A percentile compares a stretch with the other conserved stretches of the same genome.
phyloP scores from a whole-genome alignment of 345 rosid genomes.

The Adansonia digitata region DNA sequence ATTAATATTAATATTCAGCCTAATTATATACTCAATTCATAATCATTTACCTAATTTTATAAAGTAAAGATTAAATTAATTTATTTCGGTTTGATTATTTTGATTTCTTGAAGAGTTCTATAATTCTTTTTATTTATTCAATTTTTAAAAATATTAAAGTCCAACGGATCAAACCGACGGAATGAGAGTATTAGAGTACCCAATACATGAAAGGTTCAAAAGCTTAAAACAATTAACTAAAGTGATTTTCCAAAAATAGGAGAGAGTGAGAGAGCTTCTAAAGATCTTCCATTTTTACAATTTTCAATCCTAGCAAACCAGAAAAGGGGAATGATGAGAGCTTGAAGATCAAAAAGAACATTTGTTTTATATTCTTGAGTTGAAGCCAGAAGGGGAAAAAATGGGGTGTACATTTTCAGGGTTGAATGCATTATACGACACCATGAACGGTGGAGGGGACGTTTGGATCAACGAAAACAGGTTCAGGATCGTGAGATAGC shows the following conservation, averaged over 20 bases:
- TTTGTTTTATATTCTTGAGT: background rate
- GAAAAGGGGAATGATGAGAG: slow-evolving; percentile 21
- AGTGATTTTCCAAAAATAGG: background rate
- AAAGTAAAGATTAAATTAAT: too few species aligned
- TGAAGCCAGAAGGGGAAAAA: background rate
- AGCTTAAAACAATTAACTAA: background rate
- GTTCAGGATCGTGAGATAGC: slow-evolving; percentile 81
- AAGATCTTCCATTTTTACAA: slow-evolving; percentile 19
- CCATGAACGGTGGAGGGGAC: slow-evolving; percentile 81
- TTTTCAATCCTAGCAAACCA: background rate
- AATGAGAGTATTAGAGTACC: too few species aligned
- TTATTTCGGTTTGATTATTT: too few species aligned
- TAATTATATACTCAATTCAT: too few species aligned
- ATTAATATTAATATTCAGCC: too few species aligned
- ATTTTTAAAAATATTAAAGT: too few species aligned
- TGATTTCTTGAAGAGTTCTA: too few species aligned
- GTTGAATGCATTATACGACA: slow-evolving; percentile 83
- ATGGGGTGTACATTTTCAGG: slow-evolving; percentile 98
- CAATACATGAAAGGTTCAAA: too few species aligned
- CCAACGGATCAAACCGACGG: too few species aligned
- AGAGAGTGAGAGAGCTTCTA: background rate
- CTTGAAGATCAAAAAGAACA: slow-evolving; percentile 23
- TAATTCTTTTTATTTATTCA: too few species aligned
- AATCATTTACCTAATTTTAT: too few species aligned
- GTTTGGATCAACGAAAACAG: slow-evolving; percentile 99